Evolutionary conservation across 176 grass and related monocot species (phyloP).

Genomic region (Dendrocalamus sinicus): DNA sequence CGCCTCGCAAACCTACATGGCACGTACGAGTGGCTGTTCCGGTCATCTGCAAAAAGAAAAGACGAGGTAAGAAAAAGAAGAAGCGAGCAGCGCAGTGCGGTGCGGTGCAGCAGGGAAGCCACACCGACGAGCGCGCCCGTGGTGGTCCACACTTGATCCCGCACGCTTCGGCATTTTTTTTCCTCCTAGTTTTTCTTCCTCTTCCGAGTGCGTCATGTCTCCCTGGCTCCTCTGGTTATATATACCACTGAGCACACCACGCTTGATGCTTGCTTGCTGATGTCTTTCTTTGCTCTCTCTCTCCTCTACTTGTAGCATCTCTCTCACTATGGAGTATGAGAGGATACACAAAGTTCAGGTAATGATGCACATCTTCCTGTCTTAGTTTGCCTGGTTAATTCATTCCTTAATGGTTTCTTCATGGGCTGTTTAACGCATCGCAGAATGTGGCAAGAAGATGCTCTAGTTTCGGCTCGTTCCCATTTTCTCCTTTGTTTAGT

Average conservation of each 20-base stretch:
- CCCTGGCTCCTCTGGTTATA: background rate
- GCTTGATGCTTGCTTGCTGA: background rate
- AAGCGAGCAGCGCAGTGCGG: too few species aligned
- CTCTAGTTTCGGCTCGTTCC: background rate
- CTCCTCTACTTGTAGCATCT: background rate
- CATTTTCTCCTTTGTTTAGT: background rate
- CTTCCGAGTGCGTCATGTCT: background rate
- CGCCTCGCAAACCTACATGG: too few species aligned
- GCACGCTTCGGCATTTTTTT: background rate
- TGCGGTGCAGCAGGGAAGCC: too few species aligned
- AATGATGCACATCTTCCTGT: background rate
- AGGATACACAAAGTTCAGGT: constrained; percentile 95
- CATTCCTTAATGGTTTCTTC: background rate
- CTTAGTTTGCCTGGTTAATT: background rate
- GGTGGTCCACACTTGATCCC: constrained; percentile 26
- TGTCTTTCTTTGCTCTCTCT: too few species aligned
- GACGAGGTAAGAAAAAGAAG: too few species aligned
- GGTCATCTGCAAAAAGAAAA: too few species aligned
- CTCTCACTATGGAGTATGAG: constrained; percentile 71
- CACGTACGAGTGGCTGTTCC: too few species aligned
- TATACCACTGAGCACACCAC: background rate
- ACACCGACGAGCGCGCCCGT: background rate
- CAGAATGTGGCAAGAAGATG: background rate
- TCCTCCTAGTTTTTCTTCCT: too few species aligned
- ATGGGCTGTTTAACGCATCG: background rate